phyloP scores from a whole-genome alignment of 257 asterid genomes.

The Nicotiana otophora region DNA sequence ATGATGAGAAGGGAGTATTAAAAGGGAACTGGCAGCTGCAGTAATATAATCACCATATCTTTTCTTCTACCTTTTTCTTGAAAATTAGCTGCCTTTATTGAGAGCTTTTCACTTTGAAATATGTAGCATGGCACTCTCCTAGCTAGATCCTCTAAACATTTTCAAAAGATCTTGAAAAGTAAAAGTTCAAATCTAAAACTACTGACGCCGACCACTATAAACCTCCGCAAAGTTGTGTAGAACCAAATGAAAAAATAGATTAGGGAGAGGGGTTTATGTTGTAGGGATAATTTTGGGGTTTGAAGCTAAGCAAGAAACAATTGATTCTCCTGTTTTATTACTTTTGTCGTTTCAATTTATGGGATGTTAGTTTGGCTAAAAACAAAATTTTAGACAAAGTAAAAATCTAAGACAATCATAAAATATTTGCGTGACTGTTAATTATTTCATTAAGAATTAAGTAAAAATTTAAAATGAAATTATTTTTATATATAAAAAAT shows the following conservation, averaged over 20 bases:
- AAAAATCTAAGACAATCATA: too few species aligned
- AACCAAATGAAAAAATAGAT: not conserved
- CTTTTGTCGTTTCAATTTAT: too few species aligned
- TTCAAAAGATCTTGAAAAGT: conserved; percentile 18
- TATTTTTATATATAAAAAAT: too few species aligned
- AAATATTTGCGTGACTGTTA: too few species aligned
- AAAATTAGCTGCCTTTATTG: conserved; percentile 10
- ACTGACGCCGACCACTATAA: conserved; percentile 29
- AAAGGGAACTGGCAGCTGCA: not conserved
- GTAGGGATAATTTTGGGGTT: not conserved
- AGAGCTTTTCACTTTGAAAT: conserved; percentile 13
- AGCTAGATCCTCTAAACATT: not conserved
- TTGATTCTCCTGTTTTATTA: too few species aligned
- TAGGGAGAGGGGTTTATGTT: not conserved
- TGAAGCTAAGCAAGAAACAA: conserved; percentile 15
- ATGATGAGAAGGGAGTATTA: not conserved
- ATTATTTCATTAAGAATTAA: too few species aligned
- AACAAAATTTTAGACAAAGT: too few species aligned
- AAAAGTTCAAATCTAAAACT: conserved; percentile 25
- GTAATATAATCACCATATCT: not conserved
- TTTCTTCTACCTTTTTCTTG: not conserved
- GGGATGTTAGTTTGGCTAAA: too few species aligned
- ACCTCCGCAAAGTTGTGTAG: not conserved
- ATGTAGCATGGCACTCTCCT: not conserved
- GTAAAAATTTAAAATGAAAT: too few species aligned